Evolutionary conservation across 2,329 filamentous ascomycete genomes (phyloP).

Genomic region (Monosporascus ibericus): DNA sequence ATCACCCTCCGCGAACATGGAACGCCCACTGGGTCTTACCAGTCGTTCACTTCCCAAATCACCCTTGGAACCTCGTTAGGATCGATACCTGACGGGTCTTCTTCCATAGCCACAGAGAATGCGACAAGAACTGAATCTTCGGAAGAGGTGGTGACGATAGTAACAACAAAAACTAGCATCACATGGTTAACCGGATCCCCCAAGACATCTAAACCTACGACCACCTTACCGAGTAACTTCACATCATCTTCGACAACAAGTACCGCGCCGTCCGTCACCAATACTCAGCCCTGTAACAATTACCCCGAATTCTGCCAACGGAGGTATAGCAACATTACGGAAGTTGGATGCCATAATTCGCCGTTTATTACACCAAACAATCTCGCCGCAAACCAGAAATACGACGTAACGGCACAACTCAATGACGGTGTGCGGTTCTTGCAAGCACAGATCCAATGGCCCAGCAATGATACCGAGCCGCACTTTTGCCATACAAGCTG

Average conservation of each 20-base stretch:
- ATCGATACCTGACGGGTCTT: constrained; percentile 19
- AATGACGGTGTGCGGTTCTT: constrained; percentile 68
- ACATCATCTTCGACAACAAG: constrained; percentile 38
- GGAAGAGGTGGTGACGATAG: constrained; percentile 19
- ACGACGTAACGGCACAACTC: constrained; percentile 63
- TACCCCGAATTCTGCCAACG: constrained; percentile 70
- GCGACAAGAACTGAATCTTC: constrained; percentile 22
- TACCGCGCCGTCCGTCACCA: constrained; percentile 44
- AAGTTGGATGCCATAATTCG: constrained; percentile 74
- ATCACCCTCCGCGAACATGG: constrained; percentile 21
- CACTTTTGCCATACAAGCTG: constrained; percentile 86
- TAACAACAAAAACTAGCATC: constrained; percentile 19
- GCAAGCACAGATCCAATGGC: constrained; percentile 58
- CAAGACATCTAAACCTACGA: constrained; percentile 29
- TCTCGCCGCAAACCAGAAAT: constrained; percentile 68
- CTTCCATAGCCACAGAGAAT: constrained; percentile 25
- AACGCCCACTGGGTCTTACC: constrained; percentile 40
- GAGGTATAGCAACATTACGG: constrained; percentile 75
- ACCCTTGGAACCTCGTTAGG: constrained; percentile 29
- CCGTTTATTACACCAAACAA: constrained; percentile 67
- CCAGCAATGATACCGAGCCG: constrained; percentile 40
- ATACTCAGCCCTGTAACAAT: constrained; percentile 76
- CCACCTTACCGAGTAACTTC: constrained; percentile 35
- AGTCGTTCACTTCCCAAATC: constrained; percentile 35
- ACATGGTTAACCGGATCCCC: constrained; percentile 40